Base-by-base conservation (phyloP, 2,329 filamentous ascomycete genomes). In the Furcasterigmium furcatum region DNA sequence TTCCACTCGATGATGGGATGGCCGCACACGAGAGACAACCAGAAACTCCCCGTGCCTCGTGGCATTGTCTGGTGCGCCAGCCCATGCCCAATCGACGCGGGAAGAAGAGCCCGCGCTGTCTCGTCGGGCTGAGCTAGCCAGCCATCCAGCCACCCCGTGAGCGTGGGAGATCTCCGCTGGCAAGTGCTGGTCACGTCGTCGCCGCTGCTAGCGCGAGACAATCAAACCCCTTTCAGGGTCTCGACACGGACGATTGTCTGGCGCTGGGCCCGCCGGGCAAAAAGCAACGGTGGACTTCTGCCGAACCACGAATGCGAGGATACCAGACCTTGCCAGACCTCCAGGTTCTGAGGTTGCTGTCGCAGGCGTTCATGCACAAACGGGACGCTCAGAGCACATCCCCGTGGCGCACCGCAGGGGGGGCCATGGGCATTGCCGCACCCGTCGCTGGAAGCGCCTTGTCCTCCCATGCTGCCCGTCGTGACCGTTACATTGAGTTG, bases 331-430 rank as follows among this genome's bases (percentile, higher is more conserved):
- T 27, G 7, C 16, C 18, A 16, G n/a, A 5, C 34, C 34, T 14
- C 16, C 30, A 9, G n/a, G 12, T 19, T 19, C n/a, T 10, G 8
- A 36, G 34, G 16, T 16, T 18, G n/a, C 34, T 18, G 34, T 36
- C 34, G 34, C 34, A 36, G 34, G 34, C 34, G 34, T 36, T 36
- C 34, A 36, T 36, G 34, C 34, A 36, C 34, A 36, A 19, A 36
- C 34, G 34, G 34, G 34, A 36, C 34, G 34, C 16, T 18, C 34
- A 18, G 34, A 36, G 34, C n/a, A 36, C 16, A 4, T 32, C 30
- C 30, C 30, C 14, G 30, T 16, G 30, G 18, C 30, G 30, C 30
- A 32, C 30, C 30, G 30, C 30, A 32, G 14, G 30, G 30, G 30
- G n/a, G n/a, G n/a, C 14, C 30, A 32, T 32, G 30, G n/a, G n/a